Conservation (phyloP, 1,139 yeast genomes). For the Yamadazyma membranifaciens region DNA sequence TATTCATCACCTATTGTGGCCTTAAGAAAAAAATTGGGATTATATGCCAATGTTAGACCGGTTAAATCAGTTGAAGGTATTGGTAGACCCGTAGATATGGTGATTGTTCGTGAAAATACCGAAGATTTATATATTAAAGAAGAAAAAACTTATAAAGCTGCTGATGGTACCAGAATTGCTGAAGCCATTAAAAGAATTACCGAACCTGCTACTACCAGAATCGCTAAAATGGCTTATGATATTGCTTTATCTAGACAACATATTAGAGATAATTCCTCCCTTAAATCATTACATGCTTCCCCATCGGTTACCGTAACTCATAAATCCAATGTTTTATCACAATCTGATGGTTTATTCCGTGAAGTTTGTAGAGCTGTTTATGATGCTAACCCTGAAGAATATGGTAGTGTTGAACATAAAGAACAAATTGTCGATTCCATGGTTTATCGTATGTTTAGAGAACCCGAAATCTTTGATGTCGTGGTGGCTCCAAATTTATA, state of each 20-base stretch:
- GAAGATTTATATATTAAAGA: slow-evolving; percentile 96
- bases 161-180: slow-evolving; percentile 80
- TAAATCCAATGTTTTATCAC: slow-evolving; percentile 91
- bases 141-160: slow-evolving; percentile 69
- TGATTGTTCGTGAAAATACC: slow-evolving; percentile 96
- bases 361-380: slow-evolving; percentile 82
- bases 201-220: slow-evolving; percentile 79
- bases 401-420: slow-evolving; percentile 61
- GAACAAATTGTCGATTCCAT: slow-evolving; percentile 98
- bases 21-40: slow-evolving; percentile 87
- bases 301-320: slow-evolving; percentile 91
- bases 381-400: slow-evolving; percentile 60
- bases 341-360: slow-evolving; percentile 93
- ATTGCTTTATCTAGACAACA: slow-evolving; percentile 90
- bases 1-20: slow-evolving; percentile 98
- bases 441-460: slow-evolving; percentile 98
- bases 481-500: slow-evolving; percentile 98
- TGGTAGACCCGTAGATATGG: slow-evolving; percentile 91
- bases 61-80: slow-evolving; percentile 87
- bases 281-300: slow-evolving; percentile 38
- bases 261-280: slow-evolving; percentile 62
- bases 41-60: slow-evolving; percentile 96
- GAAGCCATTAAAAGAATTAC: slow-evolving; percentile 97
- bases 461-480: slow-evolving; percentile 95
- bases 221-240: slow-evolving; percentile 88